Base-by-base conservation (phyloP, 805 yeast genomes). In the Alloascoidea africana region DNA sequence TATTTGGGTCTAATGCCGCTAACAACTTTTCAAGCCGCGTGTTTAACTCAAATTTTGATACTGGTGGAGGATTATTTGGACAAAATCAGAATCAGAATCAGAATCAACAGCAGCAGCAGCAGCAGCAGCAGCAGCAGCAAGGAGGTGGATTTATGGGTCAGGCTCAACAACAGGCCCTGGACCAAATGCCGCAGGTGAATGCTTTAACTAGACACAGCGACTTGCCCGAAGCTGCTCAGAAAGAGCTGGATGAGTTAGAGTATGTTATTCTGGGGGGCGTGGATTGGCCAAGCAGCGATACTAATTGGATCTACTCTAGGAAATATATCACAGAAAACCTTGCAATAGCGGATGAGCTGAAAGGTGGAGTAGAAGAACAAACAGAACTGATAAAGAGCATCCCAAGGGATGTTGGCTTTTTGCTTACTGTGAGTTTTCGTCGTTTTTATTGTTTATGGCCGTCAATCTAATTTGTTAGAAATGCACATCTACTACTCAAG, bases 201-300 rank as follows among this genome's bases (percentile, higher is more conserved):
- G 23, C 77, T 2, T 62, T 72, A 57, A 69, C 78, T 1, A 51
- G 79, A 23, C 75, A 73, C 3, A 66, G 73, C 4, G 79, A 73
- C 46, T 63, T 73, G 32, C 73, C 79, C 1, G 73, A 66, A 15
- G 52, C 58, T 11, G 58, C 66, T 34, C 76, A 73, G 46, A 58
- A 58, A 41, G 74, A 71, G 44, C 53, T 73, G n/a, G 75, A 72
- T 43, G 66, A 57, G 35, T 59, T 73, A 35, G 78, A 73, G 48
- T n/a, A n/a, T n/a, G n/a, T n/a, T n/a, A n/a, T n/a, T n/a, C n/a
- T n/a, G n/a, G n/a, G n/a, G n/a, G n/a, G n/a, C n/a, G n/a, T n/a
- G n/a, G n/a, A n/a, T n/a, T n/a, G n/a, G n/a, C n/a, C n/a, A n/a
- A n/a, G n/a, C n/a, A n/a, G n/a, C n/a, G n/a, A n/a, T n/a, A n/a